A percentile compares a stretch with the other conserved stretches of the same genome.
Evolutionary conservation across 1,284 basidiomycete genomes (phyloP).

Genomic region (Clitocybe nebularis): DNA sequence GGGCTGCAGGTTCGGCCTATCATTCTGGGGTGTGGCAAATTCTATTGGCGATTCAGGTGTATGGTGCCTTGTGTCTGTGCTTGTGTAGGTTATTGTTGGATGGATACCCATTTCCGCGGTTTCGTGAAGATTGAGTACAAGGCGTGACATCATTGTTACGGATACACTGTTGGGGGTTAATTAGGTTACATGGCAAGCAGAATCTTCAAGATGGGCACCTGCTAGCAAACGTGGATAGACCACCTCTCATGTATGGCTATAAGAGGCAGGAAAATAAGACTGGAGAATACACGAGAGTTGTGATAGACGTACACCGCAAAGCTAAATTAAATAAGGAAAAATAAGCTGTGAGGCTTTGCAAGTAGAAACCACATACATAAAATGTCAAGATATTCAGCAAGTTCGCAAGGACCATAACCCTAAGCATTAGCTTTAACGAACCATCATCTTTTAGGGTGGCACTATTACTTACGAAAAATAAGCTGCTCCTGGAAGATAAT

Average conservation of each 20-base stretch:
- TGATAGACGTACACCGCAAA: slow-evolving; percentile 17
- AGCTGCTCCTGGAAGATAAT: slow-evolving; percentile 30
- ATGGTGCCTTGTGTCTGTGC: too few species aligned
- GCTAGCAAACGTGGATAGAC: slow-evolving; percentile 38
- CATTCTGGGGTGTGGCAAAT: too few species aligned
- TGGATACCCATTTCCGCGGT: slow-evolving; percentile 28
- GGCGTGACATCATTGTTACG: slow-evolving; percentile 37
- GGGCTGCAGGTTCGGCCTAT: too few species aligned
- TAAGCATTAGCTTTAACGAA: slow-evolving; percentile 12
- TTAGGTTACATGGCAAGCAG: not conserved
- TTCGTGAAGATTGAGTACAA: slow-evolving; percentile 37
- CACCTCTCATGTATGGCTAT: slow-evolving; percentile 34
- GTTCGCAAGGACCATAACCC: slow-evolving; percentile 36
- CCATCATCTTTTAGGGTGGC: not conserved
- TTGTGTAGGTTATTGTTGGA: slow-evolving; percentile 11
- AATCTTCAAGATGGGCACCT: slow-evolving; percentile 20
- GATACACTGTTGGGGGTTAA: slow-evolving; percentile 25
- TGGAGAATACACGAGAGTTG: not conserved
- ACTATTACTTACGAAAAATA: slow-evolving; percentile 30
- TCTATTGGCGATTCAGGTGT: too few species aligned
- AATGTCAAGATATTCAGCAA: slow-evolving; percentile 39
- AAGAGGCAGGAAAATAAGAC: not conserved
- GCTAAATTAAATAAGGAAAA: slow-evolving; percentile 5
- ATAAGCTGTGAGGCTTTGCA: not conserved
- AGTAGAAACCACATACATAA: slow-evolving; percentile 27